Evolutionary conservation across 2,329 filamentous ascomycete species (phyloP), one percentile per base, ranked within the genome.

Genomic region (Cercospora sojina): DNA sequence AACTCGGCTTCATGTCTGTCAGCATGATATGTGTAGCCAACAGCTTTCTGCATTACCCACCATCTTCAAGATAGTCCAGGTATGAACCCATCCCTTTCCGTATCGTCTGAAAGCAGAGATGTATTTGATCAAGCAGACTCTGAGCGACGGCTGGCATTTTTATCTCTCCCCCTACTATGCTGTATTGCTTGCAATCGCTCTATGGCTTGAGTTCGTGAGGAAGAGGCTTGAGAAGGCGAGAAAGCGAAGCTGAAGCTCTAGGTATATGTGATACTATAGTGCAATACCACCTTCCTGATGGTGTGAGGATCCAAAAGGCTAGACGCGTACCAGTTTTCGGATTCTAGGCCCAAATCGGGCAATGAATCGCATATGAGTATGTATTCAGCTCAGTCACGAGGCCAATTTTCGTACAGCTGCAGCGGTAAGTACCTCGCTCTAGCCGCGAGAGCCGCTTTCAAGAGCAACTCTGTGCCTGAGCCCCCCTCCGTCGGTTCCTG

Each of bases 131-230:
- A 29, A 60, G 58, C 58, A 60, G 35, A 60, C 38, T 60, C 41
- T 60, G 58, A 29, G 58, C 58, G 13, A 49, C 27, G 13, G 32
- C 58, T 31, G 58, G 58, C 58, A 60, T 60, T 16, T 60, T 60
- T 32, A 41, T 25, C 49, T 18, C 27, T 49, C 53, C 35, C 2
- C 29, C 10, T 57, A 12, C n/a, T 35, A 12, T 35, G 12, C 29
- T 8, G 53, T 18, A n/a, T 20, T 35, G 27, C 29, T 35, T 35
- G 29, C 29, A 23, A 29, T 31, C n/a, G 12, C n/a, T 53, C 47
- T 27, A 5, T 16, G 47, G 6, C 29, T 23, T 23, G 53, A 13
- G 7, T 10, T 57, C 9, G 31, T 57, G 27, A 57, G 35, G 7
- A 35, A 35, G 27, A 12, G 16, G 12, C 27, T 57, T 16, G 6